Evolutionary conservation across 345 rosid genomes (phyloP).

Genomic region (Eucalyptus regnans): DNA sequence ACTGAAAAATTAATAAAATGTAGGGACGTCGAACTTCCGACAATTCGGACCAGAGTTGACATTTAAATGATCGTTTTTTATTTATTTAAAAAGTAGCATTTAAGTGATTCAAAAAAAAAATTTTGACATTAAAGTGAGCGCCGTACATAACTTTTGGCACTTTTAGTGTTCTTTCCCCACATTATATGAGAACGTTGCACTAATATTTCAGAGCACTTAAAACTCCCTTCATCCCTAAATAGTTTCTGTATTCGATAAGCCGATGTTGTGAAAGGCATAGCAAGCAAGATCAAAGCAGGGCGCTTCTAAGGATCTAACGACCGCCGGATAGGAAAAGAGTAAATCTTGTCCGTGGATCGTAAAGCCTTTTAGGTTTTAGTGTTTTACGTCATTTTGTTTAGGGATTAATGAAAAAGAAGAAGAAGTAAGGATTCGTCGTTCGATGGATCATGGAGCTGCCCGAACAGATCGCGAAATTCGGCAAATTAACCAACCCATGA

Average conservation of each 20-base stretch:
- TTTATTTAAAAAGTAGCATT: too few relatives aligned
- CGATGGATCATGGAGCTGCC: neutral
- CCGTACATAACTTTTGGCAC: too few relatives aligned
- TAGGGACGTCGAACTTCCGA: fast-evolving
- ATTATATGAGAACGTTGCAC: neutral
- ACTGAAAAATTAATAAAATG: too few relatives aligned
- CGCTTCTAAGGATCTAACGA: neutral
- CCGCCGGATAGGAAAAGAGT: neutral
- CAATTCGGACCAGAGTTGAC: fast-evolving
- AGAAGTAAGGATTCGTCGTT: neutral
- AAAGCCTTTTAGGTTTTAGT: neutral
- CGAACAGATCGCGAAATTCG: neutral
- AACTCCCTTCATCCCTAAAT: neutral
- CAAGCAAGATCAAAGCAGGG: neutral
- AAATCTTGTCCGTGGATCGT: neutral
- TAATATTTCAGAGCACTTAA: neutral
- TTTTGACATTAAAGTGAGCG: too few relatives aligned
- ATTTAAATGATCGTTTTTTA: too few relatives aligned
- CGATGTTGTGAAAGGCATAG: neutral
- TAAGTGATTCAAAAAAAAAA: too few relatives aligned
- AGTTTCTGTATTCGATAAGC: neutral
- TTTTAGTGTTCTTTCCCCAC: too few relatives aligned
- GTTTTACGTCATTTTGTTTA: neutral
- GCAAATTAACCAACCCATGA: neutral
- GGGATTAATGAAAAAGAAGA: neutral